Base-by-base conservation (phyloP, 2,329 filamentous ascomycete genomes). In the Fusarium incarnatum region DNA sequence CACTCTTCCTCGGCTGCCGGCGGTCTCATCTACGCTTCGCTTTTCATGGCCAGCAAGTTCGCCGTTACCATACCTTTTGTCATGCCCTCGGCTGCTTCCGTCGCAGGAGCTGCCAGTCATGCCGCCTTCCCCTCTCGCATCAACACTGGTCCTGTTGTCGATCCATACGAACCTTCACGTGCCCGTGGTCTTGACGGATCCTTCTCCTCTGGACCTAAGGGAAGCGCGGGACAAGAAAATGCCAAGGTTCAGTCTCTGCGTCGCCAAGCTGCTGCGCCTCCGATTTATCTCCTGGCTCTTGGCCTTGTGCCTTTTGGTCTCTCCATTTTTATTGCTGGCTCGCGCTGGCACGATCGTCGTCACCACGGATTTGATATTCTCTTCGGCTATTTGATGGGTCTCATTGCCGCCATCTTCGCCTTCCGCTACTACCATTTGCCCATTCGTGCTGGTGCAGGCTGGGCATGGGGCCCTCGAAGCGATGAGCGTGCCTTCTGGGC, bases 281-380 rank as follows among this genome's bases (percentile, higher is more conserved):
- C 94, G 0, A 46, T 94, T 10, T 95, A 94, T 76, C 89, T 96
- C 4, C 84, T 97, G 15, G 82, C 91, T 46, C 78, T 95, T 34
- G 86, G 89, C 4, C 83, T 94, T 20, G 80, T 93, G 2, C 94
- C 94, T 4, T 87, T 94, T 69, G 91, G 89, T 60, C 83, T 88
- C 2, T 91, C 94, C 8, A 87, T 94, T 68, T 97, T 94, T 81
- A 92, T 98, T 67, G 86, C 91, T n/a, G 88, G 90, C 28, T 95
- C 93, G 2, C 91, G 95, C 13, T 98, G 91, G 87, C 94, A 91
- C 64, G 91, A 98, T 79, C 97, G 91, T 82, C 89, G 93, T 41
- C 95, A 98, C 79, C 92, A 95, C 78, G 94, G 91, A n/a, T 95
- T 97, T 78, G 95, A 98, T 71, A 92, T 98, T 70, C 81, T 98